phyloP scores from a whole-genome alignment of 108 stramenopile species.

The Conticribra guillardii region DNA sequence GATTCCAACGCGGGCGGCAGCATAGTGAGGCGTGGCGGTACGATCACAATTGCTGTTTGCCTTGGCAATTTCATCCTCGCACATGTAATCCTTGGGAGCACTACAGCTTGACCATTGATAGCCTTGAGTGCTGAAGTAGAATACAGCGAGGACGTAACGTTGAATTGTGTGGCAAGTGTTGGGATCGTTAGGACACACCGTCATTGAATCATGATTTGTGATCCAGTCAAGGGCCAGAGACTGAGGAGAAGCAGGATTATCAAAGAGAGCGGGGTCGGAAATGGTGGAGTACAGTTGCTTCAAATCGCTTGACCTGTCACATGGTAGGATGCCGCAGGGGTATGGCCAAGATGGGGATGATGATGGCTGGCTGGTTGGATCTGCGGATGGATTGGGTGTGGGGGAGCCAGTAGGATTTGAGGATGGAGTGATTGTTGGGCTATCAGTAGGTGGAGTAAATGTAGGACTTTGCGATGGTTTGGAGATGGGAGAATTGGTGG shows the following conservation, averaged over 20 bases:
- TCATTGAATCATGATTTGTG: slow-evolving; percentile 29
- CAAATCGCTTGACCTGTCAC: slow-evolving; percentile 12
- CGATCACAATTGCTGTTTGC: slow-evolving; percentile 17
- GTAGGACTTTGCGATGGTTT: not conserved
- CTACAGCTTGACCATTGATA: slow-evolving; percentile 24
- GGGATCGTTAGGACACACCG: slow-evolving; percentile 22
- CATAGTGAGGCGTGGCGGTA: not conserved
- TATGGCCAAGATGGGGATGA: slow-evolving; percentile 2
- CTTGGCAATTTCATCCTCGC: slow-evolving; percentile 11
- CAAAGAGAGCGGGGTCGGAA: slow-evolving; percentile 18
- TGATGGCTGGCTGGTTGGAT: not conserved
- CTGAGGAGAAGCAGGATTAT: slow-evolving; percentile 35
- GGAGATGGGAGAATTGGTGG: not conserved
- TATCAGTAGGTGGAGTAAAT: not conserved
- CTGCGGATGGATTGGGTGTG: not conserved
- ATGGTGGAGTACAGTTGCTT: slow-evolving; percentile 22
- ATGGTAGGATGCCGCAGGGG: slow-evolving; percentile 25
- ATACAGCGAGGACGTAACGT: slow-evolving; percentile 27
- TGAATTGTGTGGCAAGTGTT: slow-evolving; percentile 26
- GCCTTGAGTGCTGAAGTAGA: slow-evolving; percentile 27
- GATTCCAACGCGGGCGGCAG: slow-evolving; percentile 6
- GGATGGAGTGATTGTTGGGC: not conserved
- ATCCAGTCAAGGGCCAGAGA: slow-evolving; percentile 36
- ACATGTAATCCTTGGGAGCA: slow-evolving; percentile 21
- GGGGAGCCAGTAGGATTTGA: not conserved